Evolutionary conservation across 164 flowering plant genomes (phyloP), one percentile per base, ranked within the genome.

Genomic region (Annona squamosa): DNA sequence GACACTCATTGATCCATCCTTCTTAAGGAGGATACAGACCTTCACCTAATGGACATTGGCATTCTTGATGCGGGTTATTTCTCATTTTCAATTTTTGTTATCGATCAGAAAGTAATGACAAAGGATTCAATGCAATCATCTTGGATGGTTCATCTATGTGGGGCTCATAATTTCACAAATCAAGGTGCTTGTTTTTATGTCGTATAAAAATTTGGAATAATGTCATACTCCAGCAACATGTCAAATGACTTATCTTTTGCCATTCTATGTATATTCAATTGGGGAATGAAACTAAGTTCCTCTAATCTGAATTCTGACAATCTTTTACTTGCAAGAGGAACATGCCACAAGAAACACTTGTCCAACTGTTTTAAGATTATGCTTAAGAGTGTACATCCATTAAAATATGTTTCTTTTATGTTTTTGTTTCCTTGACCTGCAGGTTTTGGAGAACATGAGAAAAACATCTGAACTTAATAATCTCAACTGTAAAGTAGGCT

Each of bases 391-490:
- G 37, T 26, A 26, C 37, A 12, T 5, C 65, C 65, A 63, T 56
- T 4, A 18, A 19, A n/a, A 63, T 63, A n/a, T n/a, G 12, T 63
- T 63, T 63, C 45, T 73, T 73, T 4, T n/a, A 56, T n/a, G n/a
- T 43, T 13, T 4, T 13, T 37, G 61, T 10, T 43, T 62, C 65
- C 79, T 71, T 64, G 19, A 72, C 67, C 1, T 81, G 73, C 91
- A 92, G 99, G 97, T 94, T 74, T 80, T 92, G 79, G 90, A 82
- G n/a, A 92, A 90, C 77, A 87, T 92, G 86, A 85, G 83, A 76
- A 84, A 72, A 71, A 85, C 84, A 71, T 88, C 88, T 76, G 81
- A 81, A 59, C 76, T 94, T 62, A 94, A 94, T 78, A 67, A 84
- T 46, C 83, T 92, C 65, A 78, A 83, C 48, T 94, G 97, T 75